phyloP scores from a whole-genome alignment of 805 yeast species.

The Candida awuae region DNA sequence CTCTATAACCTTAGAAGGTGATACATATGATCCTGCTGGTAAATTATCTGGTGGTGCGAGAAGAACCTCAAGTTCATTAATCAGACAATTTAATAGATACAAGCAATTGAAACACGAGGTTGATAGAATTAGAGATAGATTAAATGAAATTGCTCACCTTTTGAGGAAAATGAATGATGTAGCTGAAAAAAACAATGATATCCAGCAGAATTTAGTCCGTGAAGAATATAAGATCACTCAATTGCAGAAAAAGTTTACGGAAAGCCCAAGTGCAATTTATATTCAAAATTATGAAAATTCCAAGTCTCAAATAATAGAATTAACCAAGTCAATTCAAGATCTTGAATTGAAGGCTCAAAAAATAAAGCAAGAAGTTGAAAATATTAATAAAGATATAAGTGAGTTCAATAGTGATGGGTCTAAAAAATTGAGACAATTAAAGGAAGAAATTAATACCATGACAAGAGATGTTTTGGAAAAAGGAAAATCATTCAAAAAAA shows the following conservation, averaged over 20 bases:
- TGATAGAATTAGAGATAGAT: slow-evolving; percentile 30
- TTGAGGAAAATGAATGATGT: slow-evolving; percentile 36
- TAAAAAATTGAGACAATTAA: slow-evolving; percentile 61
- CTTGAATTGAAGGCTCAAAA: slow-evolving; percentile 33
- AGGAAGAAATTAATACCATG: slow-evolving; percentile 41
- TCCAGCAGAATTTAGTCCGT: slow-evolving; percentile 52
- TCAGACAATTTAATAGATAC: slow-evolving; percentile 59
- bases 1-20: slow-evolving; percentile 88
- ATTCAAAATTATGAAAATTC: slow-evolving; percentile 31
- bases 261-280: slow-evolving; percentile 50
- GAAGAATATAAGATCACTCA: slow-evolving; percentile 52
- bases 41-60: slow-evolving; percentile 93
- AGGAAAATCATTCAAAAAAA: slow-evolving; percentile 36
- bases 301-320: slow-evolving; percentile 29
- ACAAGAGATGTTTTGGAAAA: slow-evolving; percentile 28
- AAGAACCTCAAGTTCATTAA: slow-evolving; percentile 46
- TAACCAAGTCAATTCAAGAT: slow-evolving; percentile 37
- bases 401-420: slow-evolving; percentile 80
- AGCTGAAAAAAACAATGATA: slow-evolving; percentile 41
- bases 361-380: slow-evolving; percentile 38
- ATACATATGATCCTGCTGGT: slow-evolving; percentile 92
- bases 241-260: slow-evolving; percentile 45
- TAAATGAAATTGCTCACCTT: slow-evolving; percentile 33
- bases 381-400: slow-evolving; percentile 65
- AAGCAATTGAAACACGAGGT: slow-evolving; percentile 37